Base-by-base conservation (phyloP, 2,329 filamentous ascomycete species). In the Lachnellula arida region DNA sequence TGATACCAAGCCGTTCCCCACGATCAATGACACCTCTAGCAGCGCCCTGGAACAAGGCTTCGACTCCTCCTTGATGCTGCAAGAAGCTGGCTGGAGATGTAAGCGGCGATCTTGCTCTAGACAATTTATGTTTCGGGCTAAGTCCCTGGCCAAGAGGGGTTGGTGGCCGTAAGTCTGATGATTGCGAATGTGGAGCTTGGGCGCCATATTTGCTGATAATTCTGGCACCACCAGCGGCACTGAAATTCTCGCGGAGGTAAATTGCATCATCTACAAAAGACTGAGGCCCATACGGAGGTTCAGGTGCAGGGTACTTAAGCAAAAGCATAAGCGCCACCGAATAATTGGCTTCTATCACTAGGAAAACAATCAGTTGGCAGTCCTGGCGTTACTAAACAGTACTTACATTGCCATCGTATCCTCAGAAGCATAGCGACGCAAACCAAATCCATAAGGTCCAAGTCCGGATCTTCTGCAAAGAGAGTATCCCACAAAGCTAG, bases 371-470 rank as follows among this genome's bases (percentile, higher is more conserved):
- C 28, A 67, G 53, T 54, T 43, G 40, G 34, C n/a, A 9, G 23
- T 32, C 8, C 17, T 37, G 23, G 19, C 12, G 8, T 43, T 48
- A 15, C 37, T 49, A 23, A 19, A 17, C 57, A 32, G 15, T 34
- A 73, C 87, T 76, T 75, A 94, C 89, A 75, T 64, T 92, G 84
- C 92, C 92, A 97, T 55, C 93, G 84, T 64, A 97, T 91, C 50
- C 94, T 84, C 46, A 99, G 77, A 23, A 99, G 77, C 92, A 99
- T 97, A 5, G 91, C 87, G 51, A 97, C 85, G 64, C 92, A 97
- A n/a, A 97, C 86, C 54, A 94, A 79, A 67, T 97, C 91, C 63
- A 97, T 84, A 34, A 97, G 76, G 49, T 91, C 84, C 28, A 96
- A 74, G 0, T 82, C 80, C 7, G 93, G 81, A 65, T 96, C 92